phyloP scores from a whole-genome alignment of 2,329 filamentous ascomycete genomes.

The Nigrospora osmanthi region DNA sequence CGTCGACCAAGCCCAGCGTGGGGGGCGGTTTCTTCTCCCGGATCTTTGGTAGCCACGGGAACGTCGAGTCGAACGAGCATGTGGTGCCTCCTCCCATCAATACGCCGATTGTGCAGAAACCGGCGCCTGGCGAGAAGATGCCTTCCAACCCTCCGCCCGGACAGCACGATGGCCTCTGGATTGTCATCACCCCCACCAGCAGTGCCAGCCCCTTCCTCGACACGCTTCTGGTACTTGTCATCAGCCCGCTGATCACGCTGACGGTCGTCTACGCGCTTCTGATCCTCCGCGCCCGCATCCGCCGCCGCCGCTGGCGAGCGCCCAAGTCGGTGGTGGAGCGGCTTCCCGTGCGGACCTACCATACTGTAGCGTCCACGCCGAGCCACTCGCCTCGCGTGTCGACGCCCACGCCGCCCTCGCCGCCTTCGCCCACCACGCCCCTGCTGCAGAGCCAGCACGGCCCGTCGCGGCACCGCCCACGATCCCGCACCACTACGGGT shows the following conservation, averaged over 20 bases:
- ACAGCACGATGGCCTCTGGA: slow-evolving; percentile 77
- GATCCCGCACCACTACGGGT: slow-evolving; percentile 58
- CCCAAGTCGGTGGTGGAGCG: slow-evolving; percentile 93
- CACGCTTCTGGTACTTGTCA: slow-evolving; percentile 89
- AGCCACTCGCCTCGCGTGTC: slow-evolving; percentile 42
- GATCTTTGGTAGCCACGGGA: slow-evolving; percentile 38
- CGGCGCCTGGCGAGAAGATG: slow-evolving; percentile 14
- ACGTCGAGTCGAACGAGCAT: slow-evolving; percentile 18
- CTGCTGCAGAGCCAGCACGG: slow-evolving; percentile 54
- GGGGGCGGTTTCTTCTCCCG: slow-evolving; percentile 35
- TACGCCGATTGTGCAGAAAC: slow-evolving; percentile 11
- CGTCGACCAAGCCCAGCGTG: slow-evolving; percentile 8
- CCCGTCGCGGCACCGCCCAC: slow-evolving; percentile 46
- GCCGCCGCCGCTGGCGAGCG: slow-evolving; percentile 87
- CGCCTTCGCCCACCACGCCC: slow-evolving; percentile 69
- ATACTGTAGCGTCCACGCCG: slow-evolving; percentile 65
- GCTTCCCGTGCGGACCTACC: slow-evolving; percentile 91
- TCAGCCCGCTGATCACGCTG: slow-evolving; percentile 86
- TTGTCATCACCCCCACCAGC: slow-evolving; percentile 88
- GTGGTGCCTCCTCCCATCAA: slow-evolving; percentile 20
- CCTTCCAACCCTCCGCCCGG: slow-evolving; percentile 21
- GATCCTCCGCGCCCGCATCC: slow-evolving; percentile 79
- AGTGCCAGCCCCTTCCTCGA: slow-evolving; percentile 92
- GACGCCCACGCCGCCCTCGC: slow-evolving; percentile 48
- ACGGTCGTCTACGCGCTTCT: slow-evolving; percentile 88